Evolutionary conservation across 805 yeast species (phyloP).

Genomic region (Candida morakotiae): DNA sequence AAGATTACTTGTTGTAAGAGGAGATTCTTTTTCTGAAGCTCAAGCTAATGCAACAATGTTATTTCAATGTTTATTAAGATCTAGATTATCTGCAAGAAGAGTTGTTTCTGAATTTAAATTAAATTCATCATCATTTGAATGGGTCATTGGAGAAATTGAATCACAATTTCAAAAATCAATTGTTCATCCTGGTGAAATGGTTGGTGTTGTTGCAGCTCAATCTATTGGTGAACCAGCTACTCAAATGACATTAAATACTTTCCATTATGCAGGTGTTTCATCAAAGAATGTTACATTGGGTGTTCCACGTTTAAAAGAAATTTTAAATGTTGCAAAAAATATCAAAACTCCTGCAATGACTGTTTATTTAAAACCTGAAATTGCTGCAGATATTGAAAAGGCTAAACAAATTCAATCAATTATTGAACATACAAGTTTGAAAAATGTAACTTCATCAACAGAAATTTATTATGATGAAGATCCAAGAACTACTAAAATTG

Average conservation of each 20-base stretch:
- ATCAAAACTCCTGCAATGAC: slow-evolving; percentile 99
- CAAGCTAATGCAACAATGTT: slow-evolving; percentile 87
- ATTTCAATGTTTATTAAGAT: slow-evolving; percentile 88
- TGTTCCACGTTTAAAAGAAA: slow-evolving; percentile 97
- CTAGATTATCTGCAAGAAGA: slow-evolving; percentile 87
- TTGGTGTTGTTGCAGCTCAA: slow-evolving; percentile 96
- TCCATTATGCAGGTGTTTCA: slow-evolving; percentile 98
- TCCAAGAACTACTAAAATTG: slow-evolving; percentile 94
- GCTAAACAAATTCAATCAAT: slow-evolving; percentile 96
- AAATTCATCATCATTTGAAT: slow-evolving; percentile 82
- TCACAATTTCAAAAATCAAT: slow-evolving; percentile 87
- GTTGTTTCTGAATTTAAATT: slow-evolving; percentile 87
- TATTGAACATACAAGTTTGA: slow-evolving; percentile 91
- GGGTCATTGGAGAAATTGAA: slow-evolving; percentile 94
- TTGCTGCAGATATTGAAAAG: slow-evolving; percentile 83
- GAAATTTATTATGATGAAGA: slow-evolving; percentile 98
- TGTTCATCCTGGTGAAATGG: slow-evolving; percentile 98
- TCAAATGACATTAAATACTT: slow-evolving; percentile 94
- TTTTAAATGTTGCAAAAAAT: slow-evolving; percentile 95
- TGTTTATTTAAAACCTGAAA: slow-evolving; percentile 78
- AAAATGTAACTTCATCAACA: slow-evolving; percentile 94
- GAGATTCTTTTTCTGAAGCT: slow-evolving; percentile 75
- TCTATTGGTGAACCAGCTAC: slow-evolving; percentile 98
- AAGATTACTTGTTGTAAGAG: slow-evolving; percentile 75
- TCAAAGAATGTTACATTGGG: slow-evolving; percentile 94